Conservation (phyloP, 345 rosid species). For the Hypericum perforatum region DNA sequence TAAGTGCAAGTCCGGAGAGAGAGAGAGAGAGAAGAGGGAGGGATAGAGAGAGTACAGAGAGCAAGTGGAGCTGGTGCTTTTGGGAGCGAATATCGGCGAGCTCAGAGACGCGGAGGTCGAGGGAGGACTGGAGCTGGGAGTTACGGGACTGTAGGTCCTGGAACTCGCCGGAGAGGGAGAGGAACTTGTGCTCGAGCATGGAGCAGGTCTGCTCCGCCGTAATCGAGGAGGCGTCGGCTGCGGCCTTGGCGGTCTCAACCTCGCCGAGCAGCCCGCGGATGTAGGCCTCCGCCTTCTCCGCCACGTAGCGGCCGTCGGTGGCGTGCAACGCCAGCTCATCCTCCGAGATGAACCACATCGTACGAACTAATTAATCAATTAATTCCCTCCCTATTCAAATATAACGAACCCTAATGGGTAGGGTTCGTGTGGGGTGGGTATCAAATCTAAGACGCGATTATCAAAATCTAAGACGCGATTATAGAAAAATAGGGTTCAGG, state of each 20-base stretch:
- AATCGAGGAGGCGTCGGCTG: slow-evolving; percentile 73
- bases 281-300: slow-evolving; percentile 72
- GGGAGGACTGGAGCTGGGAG: slow-evolving; percentile 56
- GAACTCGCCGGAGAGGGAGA: slow-evolving; percentile 58
- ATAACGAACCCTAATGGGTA: too few relatives aligned
- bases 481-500: too few relatives aligned
- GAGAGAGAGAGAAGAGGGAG: neutral
- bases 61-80: slow-evolving; percentile 78
- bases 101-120: slow-evolving; percentile 49
- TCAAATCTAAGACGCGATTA: too few relatives aligned
- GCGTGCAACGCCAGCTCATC: slow-evolving; percentile 68
- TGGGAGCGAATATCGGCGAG: slow-evolving; percentile 65
- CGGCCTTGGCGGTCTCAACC: slow-evolving; percentile 64
- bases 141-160: slow-evolving; percentile 52
- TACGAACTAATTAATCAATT: too few relatives aligned
- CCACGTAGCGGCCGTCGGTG: slow-evolving; percentile 48
- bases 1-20: neutral
- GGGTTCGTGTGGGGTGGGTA: too few relatives aligned
- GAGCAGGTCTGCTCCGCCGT: slow-evolving; percentile 97
- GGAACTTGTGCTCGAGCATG: slow-evolving; percentile 87
- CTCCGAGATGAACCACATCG: slow-evolving; percentile 50
- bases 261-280: slow-evolving; percentile 49
- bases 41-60: slow-evolving; percentile 29
- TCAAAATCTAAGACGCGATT: too few relatives aligned
- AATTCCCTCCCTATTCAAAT: too few relatives aligned